Evolutionary conservation across 163 green algal species (phyloP).

Genomic region (Chloroidium sp.): DNA sequence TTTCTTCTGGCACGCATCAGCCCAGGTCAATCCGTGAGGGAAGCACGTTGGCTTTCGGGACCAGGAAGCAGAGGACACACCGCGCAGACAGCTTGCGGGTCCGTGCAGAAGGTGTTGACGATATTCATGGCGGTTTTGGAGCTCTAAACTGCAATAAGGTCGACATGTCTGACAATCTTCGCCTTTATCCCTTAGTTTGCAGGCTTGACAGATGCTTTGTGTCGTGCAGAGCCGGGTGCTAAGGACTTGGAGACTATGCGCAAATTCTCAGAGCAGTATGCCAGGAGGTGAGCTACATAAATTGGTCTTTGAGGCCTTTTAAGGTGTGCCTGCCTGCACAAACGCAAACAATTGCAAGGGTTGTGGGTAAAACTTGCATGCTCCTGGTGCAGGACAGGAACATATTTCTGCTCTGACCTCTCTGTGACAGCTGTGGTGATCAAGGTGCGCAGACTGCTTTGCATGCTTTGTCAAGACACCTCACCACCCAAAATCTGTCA

Average conservation of each 20-base stretch:
- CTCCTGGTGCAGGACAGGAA: constrained; percentile 57
- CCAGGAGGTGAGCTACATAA: constrained; percentile 53
- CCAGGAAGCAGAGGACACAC: too few species aligned
- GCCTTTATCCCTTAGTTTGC: too few species aligned
- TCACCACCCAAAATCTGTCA: background rate
- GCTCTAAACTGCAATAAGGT: too few species aligned
- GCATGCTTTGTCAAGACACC: too few species aligned
- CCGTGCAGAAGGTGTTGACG: too few species aligned
- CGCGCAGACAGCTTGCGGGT: too few species aligned
- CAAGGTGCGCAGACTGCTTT: constrained; percentile 34
- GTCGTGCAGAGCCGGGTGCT: constrained; percentile 11
- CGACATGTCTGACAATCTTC: too few species aligned
- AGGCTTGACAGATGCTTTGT: background rate
- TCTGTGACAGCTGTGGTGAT: constrained; percentile 97
- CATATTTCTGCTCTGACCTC: constrained; percentile 97
- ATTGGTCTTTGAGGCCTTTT: background rate
- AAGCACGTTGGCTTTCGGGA: too few species aligned
- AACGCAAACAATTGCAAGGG: background rate
- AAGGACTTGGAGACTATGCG: constrained; percentile 90
- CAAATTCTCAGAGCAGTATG: constrained; percentile 98
- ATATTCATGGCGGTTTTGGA: too few species aligned
- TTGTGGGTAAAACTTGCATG: background rate
- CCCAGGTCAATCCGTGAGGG: too few species aligned
- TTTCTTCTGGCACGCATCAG: too few species aligned
- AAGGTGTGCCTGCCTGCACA: background rate